Evolutionary conservation across 192 early-diverging fungal genomes (phyloP).

Genomic region (Linnemannia exigua): DNA sequence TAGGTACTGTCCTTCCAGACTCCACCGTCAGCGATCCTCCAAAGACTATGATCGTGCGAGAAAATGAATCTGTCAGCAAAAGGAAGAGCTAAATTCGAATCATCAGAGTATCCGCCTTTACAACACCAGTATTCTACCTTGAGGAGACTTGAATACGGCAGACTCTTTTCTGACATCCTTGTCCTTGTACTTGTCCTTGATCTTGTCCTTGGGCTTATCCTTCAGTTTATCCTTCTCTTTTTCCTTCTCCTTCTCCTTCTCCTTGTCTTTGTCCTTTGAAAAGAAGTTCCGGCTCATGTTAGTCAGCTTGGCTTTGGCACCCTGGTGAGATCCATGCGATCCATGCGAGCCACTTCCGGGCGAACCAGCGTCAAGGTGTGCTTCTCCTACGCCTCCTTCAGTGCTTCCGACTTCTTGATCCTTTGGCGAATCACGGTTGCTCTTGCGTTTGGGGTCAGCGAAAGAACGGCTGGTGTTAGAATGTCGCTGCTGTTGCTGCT

Average conservation of each 20-base stretch:
- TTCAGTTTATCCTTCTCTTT: slow-evolving; percentile 20
- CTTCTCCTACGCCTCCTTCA: background rate
- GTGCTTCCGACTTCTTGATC: slow-evolving; percentile 13
- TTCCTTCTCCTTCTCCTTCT: slow-evolving; percentile 30
- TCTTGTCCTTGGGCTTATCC: slow-evolving; percentile 21
- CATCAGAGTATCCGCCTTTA: background rate
- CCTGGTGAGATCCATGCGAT: background rate
- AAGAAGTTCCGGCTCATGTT: slow-evolving; percentile 55
- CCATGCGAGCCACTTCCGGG: slow-evolving; percentile 13
- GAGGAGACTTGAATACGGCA: slow-evolving; percentile 8
- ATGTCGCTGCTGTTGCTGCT: background rate
- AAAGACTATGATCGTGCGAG: slow-evolving; percentile 28
- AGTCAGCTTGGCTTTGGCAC: slow-evolving; percentile 36
- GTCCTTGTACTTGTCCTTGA: slow-evolving; percentile 27
- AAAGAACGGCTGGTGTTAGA: background rate
- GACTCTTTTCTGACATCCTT: slow-evolving; percentile 18
- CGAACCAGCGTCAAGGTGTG: slow-evolving; percentile 10
- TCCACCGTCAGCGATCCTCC: slow-evolving; percentile 57
- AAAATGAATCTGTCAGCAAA: background rate
- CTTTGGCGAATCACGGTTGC: slow-evolving; percentile 30
- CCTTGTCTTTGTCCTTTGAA: slow-evolving; percentile 47
- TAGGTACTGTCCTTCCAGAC: slow-evolving; percentile 61
- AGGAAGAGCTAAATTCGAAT: background rate
- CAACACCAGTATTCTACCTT: background rate
- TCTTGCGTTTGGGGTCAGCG: slow-evolving; percentile 11